Base-by-base conservation (phyloP, 768 basidiomycete genomes). In the Naganishia randhawae region DNA sequence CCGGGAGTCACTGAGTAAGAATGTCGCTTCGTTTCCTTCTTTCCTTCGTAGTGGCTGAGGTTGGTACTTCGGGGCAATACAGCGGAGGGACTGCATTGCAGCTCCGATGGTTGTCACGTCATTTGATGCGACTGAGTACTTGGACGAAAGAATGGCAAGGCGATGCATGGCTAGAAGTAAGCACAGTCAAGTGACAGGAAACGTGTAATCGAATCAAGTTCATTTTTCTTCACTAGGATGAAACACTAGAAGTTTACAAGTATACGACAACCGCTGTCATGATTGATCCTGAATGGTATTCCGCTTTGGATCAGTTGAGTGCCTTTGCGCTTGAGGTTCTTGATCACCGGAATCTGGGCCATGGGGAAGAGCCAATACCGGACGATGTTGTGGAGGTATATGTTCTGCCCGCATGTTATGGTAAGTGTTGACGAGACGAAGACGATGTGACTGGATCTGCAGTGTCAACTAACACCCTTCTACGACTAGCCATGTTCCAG, bases 331-430 rank as follows among this genome's bases (percentile, higher is more conserved):
- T 78, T 55, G 69, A 68, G 6, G 64, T 76, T 0, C 76, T 76
- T 29, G 77, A 80, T 64, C 41, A 63, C 11, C 74, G 73, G 50
- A 57, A 66, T 17, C 66, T 63, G 32, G 65, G 63, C 11, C 72
- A 80, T 37, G 55, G 66, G 10, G 25, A 48, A 13, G 31, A 63
- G 14, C 3, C 4, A 29, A 32, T 57, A 10, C 50, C 32, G 9
- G 32, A 35, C 29, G 22, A 54, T 9, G 42, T 41, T 25, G 50
- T 54, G 27, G 66, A 66, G 8, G 16, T 17, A 50, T 67, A 67
- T 37, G 74, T 80, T 29, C 72, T 80, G 31, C 77, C 78, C 22
- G 76, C 78, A n/a, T 65, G 77, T 29, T 72, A 73, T 61, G 77
- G 77, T 74, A 41, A 62, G 73, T 53, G 33, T 48, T 17, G 14